A percentile compares a stretch with the other conserved stretches of the same genome.
Conservation (phyloP, 2,329 filamentous ascomycete genomes). For the Zasmidium cellare region DNA sequence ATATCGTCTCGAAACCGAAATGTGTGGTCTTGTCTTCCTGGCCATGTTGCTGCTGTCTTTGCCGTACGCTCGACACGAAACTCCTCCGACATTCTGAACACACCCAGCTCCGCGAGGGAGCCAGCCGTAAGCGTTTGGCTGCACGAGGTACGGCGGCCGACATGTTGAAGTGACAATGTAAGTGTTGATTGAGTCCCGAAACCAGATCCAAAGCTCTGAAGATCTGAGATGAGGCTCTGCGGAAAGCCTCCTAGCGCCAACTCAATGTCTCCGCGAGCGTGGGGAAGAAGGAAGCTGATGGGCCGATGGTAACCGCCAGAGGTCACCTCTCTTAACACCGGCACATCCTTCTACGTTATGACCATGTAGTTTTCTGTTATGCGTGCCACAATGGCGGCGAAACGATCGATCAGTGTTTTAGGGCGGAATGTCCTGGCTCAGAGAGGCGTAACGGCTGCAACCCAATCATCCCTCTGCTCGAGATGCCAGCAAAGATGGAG, state of each 20-base stretch:
- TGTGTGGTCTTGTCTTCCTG: slow-evolving; percentile 68
- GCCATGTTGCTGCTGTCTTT: slow-evolving; percentile 34
- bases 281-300: background rate
- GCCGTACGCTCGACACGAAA: slow-evolving; percentile 22
- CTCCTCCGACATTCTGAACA: slow-evolving; percentile 27
- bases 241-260: background rate
- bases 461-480: slow-evolving; percentile 6
- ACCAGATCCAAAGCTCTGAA: background rate
- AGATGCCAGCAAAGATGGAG: slow-evolving; percentile 47
- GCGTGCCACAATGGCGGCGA: slow-evolving; percentile 14
- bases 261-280: background rate
- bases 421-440: slow-evolving; percentile 9
- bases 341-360: background rate
- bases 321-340: background rate
- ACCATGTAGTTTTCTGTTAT: background rate
- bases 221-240: slow-evolving; percentile 9
- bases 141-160: slow-evolving; percentile 27
- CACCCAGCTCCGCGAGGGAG: slow-evolving; percentile 13
- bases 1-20: slow-evolving; percentile 86
- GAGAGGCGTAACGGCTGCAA: slow-evolving; percentile 1
- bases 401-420: slow-evolving; percentile 10
- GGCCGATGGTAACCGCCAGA: slow-evolving; percentile 6
- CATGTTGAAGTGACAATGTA: slow-evolving; percentile 16
- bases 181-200: too few species aligned
- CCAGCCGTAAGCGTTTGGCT: slow-evolving; percentile 34